Conservation (phyloP, 768 basidiomycete genomes). For the Multifurca ochricompacta region DNA sequence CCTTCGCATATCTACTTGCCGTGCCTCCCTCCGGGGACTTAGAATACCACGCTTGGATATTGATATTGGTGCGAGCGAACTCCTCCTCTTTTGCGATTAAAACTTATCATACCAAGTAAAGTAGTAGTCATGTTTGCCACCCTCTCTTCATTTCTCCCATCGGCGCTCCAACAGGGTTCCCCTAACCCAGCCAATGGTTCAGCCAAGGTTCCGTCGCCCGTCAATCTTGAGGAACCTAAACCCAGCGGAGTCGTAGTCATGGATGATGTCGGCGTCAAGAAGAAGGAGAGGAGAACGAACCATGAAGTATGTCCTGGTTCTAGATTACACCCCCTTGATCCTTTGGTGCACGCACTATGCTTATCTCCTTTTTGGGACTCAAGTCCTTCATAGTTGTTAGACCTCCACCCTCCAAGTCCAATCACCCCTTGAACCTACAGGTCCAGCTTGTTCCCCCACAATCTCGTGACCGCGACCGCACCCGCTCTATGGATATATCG, state of each 20-base stretch:
- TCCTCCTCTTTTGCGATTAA: too few species aligned
- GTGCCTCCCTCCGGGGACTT: background rate
- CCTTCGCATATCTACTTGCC: background rate
- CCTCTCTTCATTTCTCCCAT: constrained; percentile 16
- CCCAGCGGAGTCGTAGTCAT: constrained; percentile 5
- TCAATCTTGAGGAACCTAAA: background rate
- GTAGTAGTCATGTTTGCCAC: constrained; percentile 15
- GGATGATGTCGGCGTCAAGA: constrained; percentile 32
- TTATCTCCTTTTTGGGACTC: constrained; percentile 4
- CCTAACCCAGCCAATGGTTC: constrained; percentile 8
- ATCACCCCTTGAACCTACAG: constrained; percentile 84
- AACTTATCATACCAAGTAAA: too few species aligned
- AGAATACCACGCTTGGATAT: background rate
- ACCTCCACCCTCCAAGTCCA: constrained; percentile 78
- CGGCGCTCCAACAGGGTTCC: constrained; percentile 12
- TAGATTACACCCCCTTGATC: too few species aligned
- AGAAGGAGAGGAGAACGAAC: constrained; percentile 40
- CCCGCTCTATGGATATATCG: constrained; percentile 39
- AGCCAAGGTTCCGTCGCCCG: background rate
- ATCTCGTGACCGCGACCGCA: constrained; percentile 32
- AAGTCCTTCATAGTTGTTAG: constrained; percentile 92
- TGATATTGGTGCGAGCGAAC: constrained; percentile 1
- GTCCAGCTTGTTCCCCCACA: constrained; percentile 82
- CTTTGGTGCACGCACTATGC: background rate
- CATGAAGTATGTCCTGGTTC: constrained; percentile 38